Evolutionary conservation across 2,329 filamentous ascomycete genomes (phyloP).

Genomic region (Graphium sp.): DNA sequence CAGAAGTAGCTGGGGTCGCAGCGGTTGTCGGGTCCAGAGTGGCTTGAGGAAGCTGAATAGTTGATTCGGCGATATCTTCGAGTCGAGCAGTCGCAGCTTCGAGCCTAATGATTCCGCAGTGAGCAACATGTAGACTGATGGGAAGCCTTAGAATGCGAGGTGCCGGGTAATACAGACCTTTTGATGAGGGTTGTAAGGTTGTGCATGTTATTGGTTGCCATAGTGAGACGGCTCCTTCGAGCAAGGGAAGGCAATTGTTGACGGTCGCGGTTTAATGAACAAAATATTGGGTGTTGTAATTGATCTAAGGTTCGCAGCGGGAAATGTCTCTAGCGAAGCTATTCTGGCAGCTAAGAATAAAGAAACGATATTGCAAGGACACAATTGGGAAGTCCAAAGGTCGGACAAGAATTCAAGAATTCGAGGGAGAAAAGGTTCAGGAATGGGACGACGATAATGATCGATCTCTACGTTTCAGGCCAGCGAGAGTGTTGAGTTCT

Average conservation of each 20-base stretch:
- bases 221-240: constrained; percentile 16
- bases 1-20: constrained; percentile 13
- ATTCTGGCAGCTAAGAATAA: neutral
- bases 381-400: no score
- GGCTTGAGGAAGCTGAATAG: constrained; percentile 38
- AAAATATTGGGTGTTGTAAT: no score
- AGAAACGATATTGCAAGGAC: no score
- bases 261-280: no score
- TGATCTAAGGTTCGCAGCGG: neutral
- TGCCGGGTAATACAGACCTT: constrained; percentile 43
- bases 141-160: neutral
- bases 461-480: no score
- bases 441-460: no score
- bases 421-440: no score
- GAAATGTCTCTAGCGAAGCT: neutral
- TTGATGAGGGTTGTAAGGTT: constrained; percentile 97
- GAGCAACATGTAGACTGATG: neutral
- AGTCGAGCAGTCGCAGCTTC: constrained; percentile 92
- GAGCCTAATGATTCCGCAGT: constrained; percentile 41
- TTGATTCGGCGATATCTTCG: constrained; percentile 83
- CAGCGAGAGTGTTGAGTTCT: no score
- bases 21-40: constrained; percentile 21
- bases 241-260: constrained; percentile 1
- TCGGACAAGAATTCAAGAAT: no score
- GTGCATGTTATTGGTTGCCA: constrained; percentile 78